Evolutionary conservation across 257 asterid genomes (phyloP), one percentile per base, ranked within the genome.

Genomic region (Ilex asprella): DNA sequence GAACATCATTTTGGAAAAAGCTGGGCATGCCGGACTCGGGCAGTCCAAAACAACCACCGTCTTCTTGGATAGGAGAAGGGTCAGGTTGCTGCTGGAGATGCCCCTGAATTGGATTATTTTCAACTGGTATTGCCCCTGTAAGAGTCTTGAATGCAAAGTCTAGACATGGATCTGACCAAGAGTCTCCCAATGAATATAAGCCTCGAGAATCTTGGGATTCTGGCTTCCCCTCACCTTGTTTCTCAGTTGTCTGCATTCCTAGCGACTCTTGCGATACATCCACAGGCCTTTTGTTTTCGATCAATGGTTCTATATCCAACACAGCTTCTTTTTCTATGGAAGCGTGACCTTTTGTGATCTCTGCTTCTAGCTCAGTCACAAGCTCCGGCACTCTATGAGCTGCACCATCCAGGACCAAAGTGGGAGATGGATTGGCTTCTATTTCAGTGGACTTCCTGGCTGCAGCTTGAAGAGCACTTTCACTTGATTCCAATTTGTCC

Each of bases 111-210:
- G 73, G 56, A 21, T 62, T 58, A 64, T 76, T 62, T 59, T 73
- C 82, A 2, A 72, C 69, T 14, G 84, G 70, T 31, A 79, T 59
- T 54, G 71, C 77, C 39, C 81, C 84, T 10, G 82, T 79, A n/a
- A 79, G 78, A 46, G 84, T 79, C 70, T 79, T 76, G 32, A 70
- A 73, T 12, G 84, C 82, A 39, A 79, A 79, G 10, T 76, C 79
- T 49, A 73, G 51, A 61, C 84, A 76, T 16, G 84, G 82, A 70
- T 79, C 82, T 30, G 82, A 58, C 77, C 74, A 67, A 50, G 66
- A 67, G 50, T 73, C 78, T 31, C 68, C 71, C 29, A 73, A 77
- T n/a, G 68, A 68, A 39, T 61, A 73, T 51, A 64, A 58, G 27
- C 32, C 27, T 46, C 64, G 69, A 14, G 63, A 46, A 2, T 66